Evolutionary conservation across 495 filamentous ascomycete genomes (phyloP).

Genomic region (Mycothermus thermophilus): DNA sequence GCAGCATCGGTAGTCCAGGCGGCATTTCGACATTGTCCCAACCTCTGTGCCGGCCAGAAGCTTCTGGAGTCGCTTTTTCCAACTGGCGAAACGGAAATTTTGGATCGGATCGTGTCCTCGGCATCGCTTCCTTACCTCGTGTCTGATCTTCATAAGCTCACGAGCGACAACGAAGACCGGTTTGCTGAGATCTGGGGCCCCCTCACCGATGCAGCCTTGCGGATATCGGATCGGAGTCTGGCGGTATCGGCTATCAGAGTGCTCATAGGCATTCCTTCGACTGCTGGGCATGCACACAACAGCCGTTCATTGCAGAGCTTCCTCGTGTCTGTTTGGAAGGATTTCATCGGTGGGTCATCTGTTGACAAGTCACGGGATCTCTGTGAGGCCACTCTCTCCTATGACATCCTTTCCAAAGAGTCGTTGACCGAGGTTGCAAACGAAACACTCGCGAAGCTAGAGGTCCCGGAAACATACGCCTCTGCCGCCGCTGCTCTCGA

Average conservation of each 20-base stretch:
- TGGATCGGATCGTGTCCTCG: constrained; percentile 19
- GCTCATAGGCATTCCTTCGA: constrained; percentile 26
- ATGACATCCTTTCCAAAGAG: constrained; percentile 16
- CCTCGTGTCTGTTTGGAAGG: constrained; percentile 22
- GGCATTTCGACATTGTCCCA: constrained; percentile 22
- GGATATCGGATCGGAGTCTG: constrained; percentile 6
- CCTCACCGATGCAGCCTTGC: constrained; percentile 20
- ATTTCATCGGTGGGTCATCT: constrained; percentile 12
- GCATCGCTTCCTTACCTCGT: constrained; percentile 23
- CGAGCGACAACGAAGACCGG: constrained; percentile 22
- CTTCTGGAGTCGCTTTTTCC: constrained; percentile 12
- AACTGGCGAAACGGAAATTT: constrained; percentile 1
- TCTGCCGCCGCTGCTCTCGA: constrained; percentile 25
- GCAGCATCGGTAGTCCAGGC: constrained; percentile 49
- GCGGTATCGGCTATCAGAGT: constrained; percentile 18
- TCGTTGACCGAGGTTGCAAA: constrained; percentile 14
- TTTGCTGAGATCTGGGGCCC: constrained; percentile 24
- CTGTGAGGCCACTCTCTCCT: constrained; percentile 27
- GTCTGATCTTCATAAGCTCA: constrained; percentile 20
- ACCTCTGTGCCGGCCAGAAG: constrained; percentile 8
- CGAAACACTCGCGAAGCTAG: constrained; percentile 16
- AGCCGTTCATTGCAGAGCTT: constrained; percentile 25
- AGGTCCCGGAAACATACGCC: constrained; percentile 2
- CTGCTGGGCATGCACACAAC: constrained; percentile 14
- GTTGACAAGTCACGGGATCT: constrained; percentile 20